Conservation (phyloP, 257 asterid genomes). For the Capsicum chinense region DNA sequence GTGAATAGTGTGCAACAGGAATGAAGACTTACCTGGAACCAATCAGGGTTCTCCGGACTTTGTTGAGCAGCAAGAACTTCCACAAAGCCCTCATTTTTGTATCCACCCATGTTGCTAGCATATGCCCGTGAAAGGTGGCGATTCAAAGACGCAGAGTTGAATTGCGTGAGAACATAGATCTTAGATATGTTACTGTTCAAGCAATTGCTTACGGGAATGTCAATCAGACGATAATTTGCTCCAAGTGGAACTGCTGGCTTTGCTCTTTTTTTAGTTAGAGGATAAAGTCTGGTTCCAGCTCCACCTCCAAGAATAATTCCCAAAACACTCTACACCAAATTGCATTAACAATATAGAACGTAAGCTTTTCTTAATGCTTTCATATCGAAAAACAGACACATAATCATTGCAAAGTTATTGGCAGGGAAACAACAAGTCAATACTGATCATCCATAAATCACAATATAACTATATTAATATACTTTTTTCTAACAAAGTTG, state of each 20-base stretch:
- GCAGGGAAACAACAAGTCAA: neutral
- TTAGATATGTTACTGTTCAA: constrained; percentile 87
- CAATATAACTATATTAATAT: neutral
- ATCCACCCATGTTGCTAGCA: constrained; percentile 90
- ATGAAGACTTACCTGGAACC: constrained; percentile 73
- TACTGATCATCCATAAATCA: neutral
- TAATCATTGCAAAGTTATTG: neutral
- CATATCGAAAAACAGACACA: neutral
- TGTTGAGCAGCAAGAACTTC: constrained; percentile 99
- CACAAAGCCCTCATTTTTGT: constrained; percentile 90
- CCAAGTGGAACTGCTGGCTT: constrained; percentile 99
- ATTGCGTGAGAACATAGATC: constrained; percentile 94
- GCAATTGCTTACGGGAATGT: constrained; percentile 97
- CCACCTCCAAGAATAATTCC: constrained; percentile 97
- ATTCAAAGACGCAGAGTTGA: constrained; percentile 94
- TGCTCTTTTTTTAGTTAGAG: constrained; percentile 91
- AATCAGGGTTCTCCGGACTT: constrained; percentile 94
- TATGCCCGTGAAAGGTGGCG: constrained; percentile 95
- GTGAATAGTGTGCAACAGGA: neutral
- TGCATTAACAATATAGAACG: neutral
- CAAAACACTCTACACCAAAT: constrained; percentile 74
- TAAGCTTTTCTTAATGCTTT: neutral
- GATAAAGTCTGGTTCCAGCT: constrained; percentile 95
- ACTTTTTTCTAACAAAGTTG: neutral
- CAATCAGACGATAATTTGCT: constrained; percentile 89